A percentile compares a stretch with the other conserved stretches of the same genome.
phyloP scores from a whole-genome alignment of 1,284 basidiomycete species.

The Microbotryum intermedium region DNA sequence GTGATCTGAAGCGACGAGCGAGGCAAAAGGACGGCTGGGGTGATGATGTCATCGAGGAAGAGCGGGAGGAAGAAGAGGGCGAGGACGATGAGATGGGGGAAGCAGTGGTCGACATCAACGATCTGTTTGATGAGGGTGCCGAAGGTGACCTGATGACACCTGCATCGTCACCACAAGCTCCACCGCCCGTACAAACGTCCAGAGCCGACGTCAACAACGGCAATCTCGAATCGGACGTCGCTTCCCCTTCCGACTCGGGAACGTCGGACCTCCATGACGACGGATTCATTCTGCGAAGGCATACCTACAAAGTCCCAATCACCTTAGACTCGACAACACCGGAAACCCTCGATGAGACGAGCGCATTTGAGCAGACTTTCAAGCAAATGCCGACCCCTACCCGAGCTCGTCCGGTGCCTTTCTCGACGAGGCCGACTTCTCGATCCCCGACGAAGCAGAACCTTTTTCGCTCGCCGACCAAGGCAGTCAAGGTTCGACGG shows the following conservation, averaged over 20 bases:
- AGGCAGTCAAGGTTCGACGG: conserved; percentile 9
- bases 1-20: conserved; percentile 1
- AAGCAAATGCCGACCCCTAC: no score
- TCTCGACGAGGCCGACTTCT: neutral
- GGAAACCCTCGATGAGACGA: no score
- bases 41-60: conserved; percentile 35
- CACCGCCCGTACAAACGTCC: neutral
- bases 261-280: no score
- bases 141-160: neutral
- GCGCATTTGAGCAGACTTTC: no score
- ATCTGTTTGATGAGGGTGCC: neutral
- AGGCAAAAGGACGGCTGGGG: conserved; percentile 27
- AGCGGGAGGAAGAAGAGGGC: conserved; percentile 29
- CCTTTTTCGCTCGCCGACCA: conserved; percentile 20
- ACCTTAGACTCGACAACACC: no score
- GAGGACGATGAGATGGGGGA: neutral
- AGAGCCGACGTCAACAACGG: neutral
- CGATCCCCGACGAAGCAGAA: conserved; percentile 3
- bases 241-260: neutral
- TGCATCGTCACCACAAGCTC: neutral
- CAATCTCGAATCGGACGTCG: neutral
- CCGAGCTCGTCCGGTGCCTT: no score
- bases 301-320: no score
- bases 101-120: neutral
- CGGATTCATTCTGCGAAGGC: no score